Conservation (phyloP, 2,329 filamentous ascomycete species). For the Fusarium sp. region DNA sequence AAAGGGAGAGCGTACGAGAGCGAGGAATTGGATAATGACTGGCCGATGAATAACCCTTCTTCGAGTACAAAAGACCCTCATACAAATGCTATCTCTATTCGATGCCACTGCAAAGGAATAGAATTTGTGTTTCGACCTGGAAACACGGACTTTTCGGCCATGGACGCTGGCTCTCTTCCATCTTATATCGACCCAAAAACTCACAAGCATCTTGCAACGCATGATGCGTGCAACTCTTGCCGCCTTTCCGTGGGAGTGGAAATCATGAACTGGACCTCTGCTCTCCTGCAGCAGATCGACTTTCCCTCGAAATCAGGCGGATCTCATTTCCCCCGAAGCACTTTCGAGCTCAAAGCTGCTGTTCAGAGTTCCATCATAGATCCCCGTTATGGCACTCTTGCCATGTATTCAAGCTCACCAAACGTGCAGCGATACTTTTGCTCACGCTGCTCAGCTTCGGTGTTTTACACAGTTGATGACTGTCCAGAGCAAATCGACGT, state of each 20-base stretch:
- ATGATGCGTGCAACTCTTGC: conserved; percentile 60
- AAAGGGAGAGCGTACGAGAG: conserved; percentile 27
- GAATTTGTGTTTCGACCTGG: conserved; percentile 52
- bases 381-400: conserved; percentile 53
- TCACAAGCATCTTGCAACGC: conserved; percentile 50
- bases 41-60: conserved; percentile 39
- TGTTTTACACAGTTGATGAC: conserved; percentile 56
- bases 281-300: conserved; percentile 51
- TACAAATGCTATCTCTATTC: conserved; percentile 47
- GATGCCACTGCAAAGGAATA: conserved; percentile 59
- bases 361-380: conserved; percentile 46
- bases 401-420: conserved; percentile 54
- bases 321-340: conserved; percentile 19
- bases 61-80: conserved; percentile 16
- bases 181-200: conserved; percentile 55
- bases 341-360: conserved; percentile 46
- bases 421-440: conserved; percentile 60
- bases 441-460: conserved; percentile 55
- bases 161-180: conserved; percentile 46
- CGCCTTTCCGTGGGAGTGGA: conserved; percentile 54
- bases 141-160: conserved; percentile 36
- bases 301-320: conserved; percentile 34
- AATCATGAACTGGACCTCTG: conserved; percentile 57
- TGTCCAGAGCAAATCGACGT: conserved; percentile 54
- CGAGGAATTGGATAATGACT: conserved; percentile 45